Evolutionary conservation across 345 rosid genomes (phyloP).

Genomic region (Sonneratia caseolaris): DNA sequence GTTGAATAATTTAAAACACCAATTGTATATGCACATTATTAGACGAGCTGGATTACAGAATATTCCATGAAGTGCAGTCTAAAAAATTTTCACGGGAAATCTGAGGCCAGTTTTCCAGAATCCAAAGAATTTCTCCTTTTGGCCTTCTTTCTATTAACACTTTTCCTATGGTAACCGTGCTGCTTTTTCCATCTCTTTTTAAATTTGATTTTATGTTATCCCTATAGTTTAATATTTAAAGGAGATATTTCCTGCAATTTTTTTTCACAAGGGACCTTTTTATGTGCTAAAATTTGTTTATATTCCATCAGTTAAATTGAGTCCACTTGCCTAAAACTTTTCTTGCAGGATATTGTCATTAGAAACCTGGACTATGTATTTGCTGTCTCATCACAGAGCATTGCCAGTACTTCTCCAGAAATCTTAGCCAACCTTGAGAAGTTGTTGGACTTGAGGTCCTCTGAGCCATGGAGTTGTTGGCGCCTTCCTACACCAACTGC

Average conservation of each 20-base stretch:
- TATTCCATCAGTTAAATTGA: too few species aligned
- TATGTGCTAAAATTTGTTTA: neutral
- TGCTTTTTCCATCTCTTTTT: neutral
- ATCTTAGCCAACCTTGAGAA: slow-evolving; percentile 76
- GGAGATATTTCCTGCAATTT: neutral
- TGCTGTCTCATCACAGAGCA: slow-evolving; percentile 51
- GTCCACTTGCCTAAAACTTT: slow-evolving; percentile 7
- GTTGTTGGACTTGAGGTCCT: slow-evolving; percentile 64
- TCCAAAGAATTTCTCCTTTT: too few species aligned
- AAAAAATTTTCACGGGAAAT: neutral
- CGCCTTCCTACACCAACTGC: slow-evolving; percentile 89
- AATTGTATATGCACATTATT: neutral
- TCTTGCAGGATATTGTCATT: slow-evolving; percentile 67
- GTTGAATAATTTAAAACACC: neutral
- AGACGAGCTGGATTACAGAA: neutral
- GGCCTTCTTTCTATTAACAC: too few species aligned
- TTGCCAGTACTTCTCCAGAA: slow-evolving; percentile 63
- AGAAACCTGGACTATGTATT: slow-evolving; percentile 83
- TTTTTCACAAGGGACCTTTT: neutral
- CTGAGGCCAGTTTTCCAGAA: too few species aligned
- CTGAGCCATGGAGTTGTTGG: slow-evolving; percentile 79
- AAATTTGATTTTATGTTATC: neutral
- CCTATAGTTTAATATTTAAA: neutral
- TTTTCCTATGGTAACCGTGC: too few species aligned
- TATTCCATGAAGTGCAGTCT: neutral